Evolutionary conservation across 768 basidiomycete genomes (phyloP).

Genomic region (Boletus eberwhitei): DNA sequence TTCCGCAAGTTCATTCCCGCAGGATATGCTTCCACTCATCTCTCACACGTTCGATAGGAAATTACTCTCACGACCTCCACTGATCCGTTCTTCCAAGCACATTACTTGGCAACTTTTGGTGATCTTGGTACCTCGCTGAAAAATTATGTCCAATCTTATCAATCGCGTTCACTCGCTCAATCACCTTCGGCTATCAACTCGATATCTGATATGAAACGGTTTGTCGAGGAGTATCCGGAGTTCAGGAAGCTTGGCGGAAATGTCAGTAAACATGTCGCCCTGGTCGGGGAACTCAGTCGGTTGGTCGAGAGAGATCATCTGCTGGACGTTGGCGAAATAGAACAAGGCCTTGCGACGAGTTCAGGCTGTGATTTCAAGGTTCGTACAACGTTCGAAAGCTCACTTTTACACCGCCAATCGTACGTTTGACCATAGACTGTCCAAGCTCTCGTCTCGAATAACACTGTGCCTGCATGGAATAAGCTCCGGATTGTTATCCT

Average conservation of each 20-base stretch:
- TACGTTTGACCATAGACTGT: conserved; percentile 55
- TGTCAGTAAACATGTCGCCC: conserved; percentile 96
- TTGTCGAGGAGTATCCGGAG: conserved; percentile 98
- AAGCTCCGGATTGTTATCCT: conserved; percentile 90
- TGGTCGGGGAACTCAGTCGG: conserved; percentile 94
- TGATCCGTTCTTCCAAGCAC: conserved; percentile 90
- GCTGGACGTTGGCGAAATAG: conserved; percentile 88
- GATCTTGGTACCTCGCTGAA: conserved; percentile 91
- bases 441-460: conserved; percentile 70
- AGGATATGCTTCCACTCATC: conserved; percentile 1
- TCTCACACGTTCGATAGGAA: conserved; percentile 54
- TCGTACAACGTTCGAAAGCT: conserved; percentile 16
- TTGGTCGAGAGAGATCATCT: conserved; percentile 83
- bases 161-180: conserved; percentile 74
- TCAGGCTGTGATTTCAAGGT: conserved; percentile 89
- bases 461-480: conserved; percentile 65
- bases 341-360: conserved; percentile 92
- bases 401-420: neutral
- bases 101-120: conserved; percentile 92
- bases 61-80: conserved; percentile 87
- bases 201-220: conserved; percentile 93
- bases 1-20: conserved; percentile 47
- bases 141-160: conserved; percentile 92
- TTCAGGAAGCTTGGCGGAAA: conserved; percentile 95
- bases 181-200: conserved; percentile 85